Evolutionary conservation across 345 rosid genomes (phyloP).

Genomic region (Dimocarpus longan): DNA sequence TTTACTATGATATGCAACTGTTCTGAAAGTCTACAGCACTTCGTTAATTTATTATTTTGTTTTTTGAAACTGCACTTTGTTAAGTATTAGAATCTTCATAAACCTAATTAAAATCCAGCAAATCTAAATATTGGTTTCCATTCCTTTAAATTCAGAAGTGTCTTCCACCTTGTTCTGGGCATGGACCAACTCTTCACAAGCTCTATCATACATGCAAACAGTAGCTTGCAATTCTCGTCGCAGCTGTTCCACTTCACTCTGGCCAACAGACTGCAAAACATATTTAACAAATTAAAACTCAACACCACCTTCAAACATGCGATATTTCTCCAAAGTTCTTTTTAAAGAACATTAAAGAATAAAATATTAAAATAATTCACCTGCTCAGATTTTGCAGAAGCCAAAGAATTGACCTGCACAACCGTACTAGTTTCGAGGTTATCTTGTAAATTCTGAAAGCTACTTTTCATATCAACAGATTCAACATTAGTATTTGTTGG

Average conservation of each 20-base stretch:
- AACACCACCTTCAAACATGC: constrained; percentile 8
- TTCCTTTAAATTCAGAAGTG: neutral
- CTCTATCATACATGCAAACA: constrained; percentile 60
- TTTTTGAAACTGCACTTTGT: neutral
- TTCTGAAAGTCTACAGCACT: neutral
- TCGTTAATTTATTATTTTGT: too few species aligned
- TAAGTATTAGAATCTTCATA: neutral
- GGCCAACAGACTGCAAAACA: constrained; percentile 50
- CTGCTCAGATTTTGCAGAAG: constrained; percentile 36
- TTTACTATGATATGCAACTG: neutral
- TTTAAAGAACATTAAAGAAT: neutral
- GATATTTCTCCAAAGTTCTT: neutral
- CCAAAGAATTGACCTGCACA: constrained; percentile 11
- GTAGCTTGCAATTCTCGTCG: constrained; percentile 64
- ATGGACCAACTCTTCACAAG: constrained; percentile 75
- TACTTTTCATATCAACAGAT: constrained; percentile 13
- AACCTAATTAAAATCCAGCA: neutral
- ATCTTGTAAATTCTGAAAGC: constrained; percentile 12
- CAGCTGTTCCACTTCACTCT: constrained; percentile 65
- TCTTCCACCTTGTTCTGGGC: constrained; percentile 66
- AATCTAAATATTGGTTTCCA: neutral
- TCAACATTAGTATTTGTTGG: constrained; percentile 1
- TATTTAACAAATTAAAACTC: constrained; percentile 1
- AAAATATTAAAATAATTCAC: constrained; percentile 27
- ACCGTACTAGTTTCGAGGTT: constrained; percentile 10